Evolutionary conservation across 768 basidiomycete genomes (phyloP).

Genomic region (Podaxis mareebaensis): DNA sequence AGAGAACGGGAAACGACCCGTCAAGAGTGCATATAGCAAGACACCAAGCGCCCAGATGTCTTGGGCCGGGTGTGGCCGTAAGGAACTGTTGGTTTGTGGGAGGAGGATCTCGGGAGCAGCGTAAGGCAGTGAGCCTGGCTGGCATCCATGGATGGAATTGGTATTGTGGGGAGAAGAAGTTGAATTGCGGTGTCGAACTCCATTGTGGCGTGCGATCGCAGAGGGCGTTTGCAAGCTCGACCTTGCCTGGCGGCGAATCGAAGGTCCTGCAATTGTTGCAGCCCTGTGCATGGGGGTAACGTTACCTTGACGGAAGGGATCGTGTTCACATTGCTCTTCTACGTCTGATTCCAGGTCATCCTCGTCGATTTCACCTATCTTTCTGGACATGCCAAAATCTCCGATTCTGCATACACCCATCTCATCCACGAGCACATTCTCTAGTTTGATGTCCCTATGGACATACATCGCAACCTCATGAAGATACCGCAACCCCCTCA

Average conservation of each 20-base stretch:
- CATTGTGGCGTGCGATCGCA: slow-evolving; percentile 39
- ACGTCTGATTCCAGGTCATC: slow-evolving; percentile 31
- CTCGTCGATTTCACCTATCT: slow-evolving; percentile 52
- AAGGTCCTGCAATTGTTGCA: slow-evolving; percentile 37
- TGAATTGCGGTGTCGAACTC: slow-evolving; percentile 52
- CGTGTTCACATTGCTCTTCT: slow-evolving; percentile 25
- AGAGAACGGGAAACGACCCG: slow-evolving; percentile 81
- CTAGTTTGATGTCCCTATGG: slow-evolving; percentile 95
- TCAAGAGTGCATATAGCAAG: slow-evolving; percentile 82
- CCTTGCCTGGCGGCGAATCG: slow-evolving; percentile 24
- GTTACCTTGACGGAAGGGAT: slow-evolving; percentile 17
- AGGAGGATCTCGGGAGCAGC: slow-evolving; percentile 86
- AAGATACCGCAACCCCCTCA: slow-evolving; percentile 78
- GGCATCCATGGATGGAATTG: slow-evolving; percentile 37
- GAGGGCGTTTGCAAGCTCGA: slow-evolving; percentile 28
- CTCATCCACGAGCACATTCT: slow-evolving; percentile 93
- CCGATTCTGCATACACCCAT: slow-evolving; percentile 82
- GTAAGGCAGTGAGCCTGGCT: slow-evolving; percentile 88
- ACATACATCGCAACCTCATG: slow-evolving; percentile 77
- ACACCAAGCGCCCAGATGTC: slow-evolving; percentile 97
- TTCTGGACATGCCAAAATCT: slow-evolving; percentile 82
- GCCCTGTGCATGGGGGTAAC: slow-evolving; percentile 37
- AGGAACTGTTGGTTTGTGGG: slow-evolving; percentile 44
- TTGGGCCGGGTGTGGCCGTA: slow-evolving; percentile 66
- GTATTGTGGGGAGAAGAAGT: slow-evolving; percentile 31